Conservation (phyloP, 331 rosid species). For the Saraca asoca region DNA sequence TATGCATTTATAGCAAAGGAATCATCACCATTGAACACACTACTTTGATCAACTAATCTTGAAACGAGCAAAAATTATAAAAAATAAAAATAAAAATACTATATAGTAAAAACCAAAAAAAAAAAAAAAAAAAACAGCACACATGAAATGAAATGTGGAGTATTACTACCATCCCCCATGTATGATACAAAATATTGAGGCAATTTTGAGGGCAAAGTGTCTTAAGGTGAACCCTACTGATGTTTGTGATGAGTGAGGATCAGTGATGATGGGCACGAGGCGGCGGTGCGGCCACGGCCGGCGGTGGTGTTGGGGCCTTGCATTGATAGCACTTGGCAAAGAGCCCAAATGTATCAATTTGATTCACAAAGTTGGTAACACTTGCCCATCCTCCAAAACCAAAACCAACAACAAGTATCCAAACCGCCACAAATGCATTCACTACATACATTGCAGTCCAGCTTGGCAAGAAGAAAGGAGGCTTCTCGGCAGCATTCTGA, state of each 20-base stretch:
- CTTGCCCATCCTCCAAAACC: conserved; percentile 99
- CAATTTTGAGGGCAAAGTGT: neutral
- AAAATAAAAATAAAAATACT: conserved; percentile 14
- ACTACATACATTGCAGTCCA: conserved; percentile 82
- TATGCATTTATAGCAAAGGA: conserved; percentile 55
- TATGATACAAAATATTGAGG: conserved; percentile 56
- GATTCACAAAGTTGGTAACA: conserved; percentile 73
- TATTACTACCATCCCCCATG: conserved; percentile 59
- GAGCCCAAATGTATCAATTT: conserved; percentile 86
- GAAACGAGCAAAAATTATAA: too few relatives aligned
- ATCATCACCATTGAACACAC: conserved; percentile 58
- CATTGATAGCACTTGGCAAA: conserved; percentile 98
- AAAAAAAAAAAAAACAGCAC: conserved; percentile 38
- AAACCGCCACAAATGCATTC: conserved; percentile 67
- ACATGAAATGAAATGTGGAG: conserved; percentile 53
- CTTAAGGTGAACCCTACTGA: conserved; percentile 4
- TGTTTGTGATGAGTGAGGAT: conserved; percentile 15
- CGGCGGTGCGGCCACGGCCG: conserved; percentile 45
- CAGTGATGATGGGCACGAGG: conserved; percentile 36
- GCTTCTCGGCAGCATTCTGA: conserved; percentile 97
- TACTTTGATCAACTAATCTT: conserved; percentile 43
- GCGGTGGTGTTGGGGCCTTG: conserved; percentile 51
- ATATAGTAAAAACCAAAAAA: conserved; percentile 7
- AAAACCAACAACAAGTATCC: conserved; percentile 86
- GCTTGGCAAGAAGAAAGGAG: conserved; percentile 81